Percentiles rank a stretch among this genome's conserved stretches.
phyloP scores from a whole-genome alignment of 805 yeast genomes.

The Yarrowia sp. region DNA sequence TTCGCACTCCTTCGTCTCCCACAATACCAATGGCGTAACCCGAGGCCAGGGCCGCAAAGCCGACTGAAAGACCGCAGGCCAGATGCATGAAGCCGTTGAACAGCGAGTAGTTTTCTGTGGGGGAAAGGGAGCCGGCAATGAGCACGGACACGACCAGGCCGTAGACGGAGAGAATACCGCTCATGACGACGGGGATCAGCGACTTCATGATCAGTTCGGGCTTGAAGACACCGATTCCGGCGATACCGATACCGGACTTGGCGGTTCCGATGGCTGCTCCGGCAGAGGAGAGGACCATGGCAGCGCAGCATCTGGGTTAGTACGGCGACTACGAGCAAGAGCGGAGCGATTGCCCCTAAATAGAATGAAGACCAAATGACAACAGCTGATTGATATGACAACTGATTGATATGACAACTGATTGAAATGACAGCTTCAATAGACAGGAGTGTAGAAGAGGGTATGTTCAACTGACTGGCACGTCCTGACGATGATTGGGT shows the following conservation, averaged over 20 bases:
- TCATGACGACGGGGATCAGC: constrained; percentile 96
- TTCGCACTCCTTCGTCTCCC: constrained; percentile 92
- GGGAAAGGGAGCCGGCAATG: constrained; percentile 83
- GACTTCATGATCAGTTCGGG: constrained; percentile 94
- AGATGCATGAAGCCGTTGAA: constrained; percentile 98
- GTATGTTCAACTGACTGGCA: too few species aligned
- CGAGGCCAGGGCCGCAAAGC: constrained; percentile 93
- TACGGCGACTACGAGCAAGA: neutral
- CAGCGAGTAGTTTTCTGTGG: constrained; percentile 77
- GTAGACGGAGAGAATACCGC: constrained; percentile 95
- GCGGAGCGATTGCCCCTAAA: too few species aligned
- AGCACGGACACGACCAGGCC: constrained; percentile 96
- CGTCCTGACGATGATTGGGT: too few species aligned
- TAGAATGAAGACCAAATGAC: too few species aligned
- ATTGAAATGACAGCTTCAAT: too few species aligned
- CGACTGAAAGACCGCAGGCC: constrained; percentile 94
- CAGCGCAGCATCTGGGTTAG: constrained; percentile 71
- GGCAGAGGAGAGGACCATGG: constrained; percentile 89
- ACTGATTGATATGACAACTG: too few species aligned
- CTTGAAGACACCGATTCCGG: constrained; percentile 97
- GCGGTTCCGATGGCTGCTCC: constrained; percentile 99
- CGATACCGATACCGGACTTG: constrained; percentile 95
- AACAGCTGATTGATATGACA: too few species aligned
- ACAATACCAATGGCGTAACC: constrained; percentile 97
- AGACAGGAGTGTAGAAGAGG: too few species aligned